Percentiles rank a stretch among this genome's conserved stretches.
Conservation (phyloP, 2,329 filamentous ascomycete genomes). For the Colletotrichum magnum region DNA sequence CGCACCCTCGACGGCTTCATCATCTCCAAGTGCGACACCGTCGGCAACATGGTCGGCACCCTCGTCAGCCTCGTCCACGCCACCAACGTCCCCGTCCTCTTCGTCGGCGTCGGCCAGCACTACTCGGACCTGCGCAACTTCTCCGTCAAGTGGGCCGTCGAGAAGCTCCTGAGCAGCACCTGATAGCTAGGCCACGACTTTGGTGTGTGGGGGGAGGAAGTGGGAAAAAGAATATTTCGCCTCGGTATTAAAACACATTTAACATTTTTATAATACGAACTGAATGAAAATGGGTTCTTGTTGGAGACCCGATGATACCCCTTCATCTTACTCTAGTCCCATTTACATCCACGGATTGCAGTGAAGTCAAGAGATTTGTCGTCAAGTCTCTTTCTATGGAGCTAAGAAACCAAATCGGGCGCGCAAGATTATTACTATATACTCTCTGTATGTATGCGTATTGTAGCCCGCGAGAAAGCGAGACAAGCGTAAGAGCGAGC, state of each 20-base stretch:
- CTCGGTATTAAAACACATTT: slow-evolving; percentile 4
- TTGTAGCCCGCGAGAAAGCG: slow-evolving; percentile 20
- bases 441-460: slow-evolving; percentile 29
- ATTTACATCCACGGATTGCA: not conserved
- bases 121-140: slow-evolving; percentile 78
- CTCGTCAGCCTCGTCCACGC: slow-evolving; percentile 98
- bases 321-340: not conserved
- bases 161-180: slow-evolving; percentile 71
- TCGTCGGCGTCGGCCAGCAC: slow-evolving; percentile 82
- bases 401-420: slow-evolving; percentile 18
- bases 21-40: slow-evolving; percentile 98
- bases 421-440: slow-evolving; percentile 44
- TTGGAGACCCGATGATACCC: slow-evolving; percentile 21
- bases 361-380: not conserved
- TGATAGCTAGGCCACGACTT: slow-evolving; percentile 44
- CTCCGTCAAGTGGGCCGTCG: slow-evolving; percentile 78
- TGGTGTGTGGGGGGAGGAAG: slow-evolving; percentile 36
- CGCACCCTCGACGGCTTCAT: slow-evolving; percentile 94
- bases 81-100: slow-evolving; percentile 95
- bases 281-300: slow-evolving; percentile 16
- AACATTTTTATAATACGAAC: slow-evolving; percentile 16
- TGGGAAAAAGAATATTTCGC: slow-evolving; percentile 35
- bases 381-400: slow-evolving; percentile 19
- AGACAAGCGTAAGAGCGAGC: slow-evolving; percentile 22
- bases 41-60: slow-evolving; percentile 98